Evolutionary conservation across 2,329 filamentous ascomycete genomes (phyloP), one percentile per base, ranked within the genome.

Genomic region (Chaetoscypha palmicola): DNA sequence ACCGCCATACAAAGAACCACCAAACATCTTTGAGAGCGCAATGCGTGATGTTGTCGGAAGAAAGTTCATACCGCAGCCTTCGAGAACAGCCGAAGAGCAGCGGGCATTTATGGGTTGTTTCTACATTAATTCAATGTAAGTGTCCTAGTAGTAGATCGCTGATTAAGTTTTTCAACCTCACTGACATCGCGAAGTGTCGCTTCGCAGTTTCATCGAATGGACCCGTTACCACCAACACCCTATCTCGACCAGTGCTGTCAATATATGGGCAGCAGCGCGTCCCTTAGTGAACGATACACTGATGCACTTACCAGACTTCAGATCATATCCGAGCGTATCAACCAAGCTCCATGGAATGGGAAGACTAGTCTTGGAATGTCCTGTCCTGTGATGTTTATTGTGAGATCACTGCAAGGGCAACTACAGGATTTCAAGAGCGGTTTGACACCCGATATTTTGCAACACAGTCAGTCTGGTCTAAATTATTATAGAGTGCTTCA

Each of bases 231-330:
- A 24, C 46, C 41, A 34, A 41, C 49, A 1, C 20, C 42, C n/a
- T 54, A 54, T 17, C 9, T 48, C 4, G 49, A 56, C 16, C 43
- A 54, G 20, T 54, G 46, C 20, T 52, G 47, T 16, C 26, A 41
- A 23, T n/a, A 40, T 11, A n/a, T 56, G 2, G 24, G 28, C 14
- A 22, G 34, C 4, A 21, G 39, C 9, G 22, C 23, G 1, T 11
- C 24, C 3, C 33, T 47, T 24, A 32, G 43, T 14, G 49, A 55
- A 19, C 43, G 20, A 5, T 40, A 3, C 31, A 46, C 47, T 3
- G 38, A 45, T 4, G 34, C 41, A 3, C 17, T 52, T 11, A 32
- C 50, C 19, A 43, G 35, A 11, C 41, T 52, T 8, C 51, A 52
- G 19, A 17, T 50, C 1, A 5, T 52, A 1, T 31, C 21, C 1